Conservation (phyloP, 495 filamentous ascomycete species). For the Daldinia decipiens region DNA sequence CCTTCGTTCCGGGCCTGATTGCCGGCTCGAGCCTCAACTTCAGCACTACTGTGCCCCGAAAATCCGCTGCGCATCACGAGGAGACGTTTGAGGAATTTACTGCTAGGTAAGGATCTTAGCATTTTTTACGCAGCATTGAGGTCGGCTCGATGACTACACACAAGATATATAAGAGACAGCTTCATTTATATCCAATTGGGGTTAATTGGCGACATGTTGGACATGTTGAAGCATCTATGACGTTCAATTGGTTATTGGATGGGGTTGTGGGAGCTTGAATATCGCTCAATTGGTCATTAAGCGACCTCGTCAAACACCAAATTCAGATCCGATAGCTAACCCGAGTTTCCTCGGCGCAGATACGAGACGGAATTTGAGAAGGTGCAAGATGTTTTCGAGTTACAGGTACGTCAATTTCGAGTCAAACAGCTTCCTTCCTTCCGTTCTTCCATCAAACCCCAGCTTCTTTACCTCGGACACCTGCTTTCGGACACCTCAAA, state of each 20-base stretch:
- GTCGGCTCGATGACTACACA: not conserved
- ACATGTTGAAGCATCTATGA: slow-evolving; percentile 8
- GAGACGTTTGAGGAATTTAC: slow-evolving; percentile 99
- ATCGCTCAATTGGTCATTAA: slow-evolving; percentile 40
- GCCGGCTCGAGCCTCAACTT: slow-evolving; percentile 66
- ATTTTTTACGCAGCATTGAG: slow-evolving; percentile 6
- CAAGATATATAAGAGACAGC: slow-evolving; percentile 1
- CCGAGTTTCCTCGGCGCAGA: slow-evolving; percentile 59
- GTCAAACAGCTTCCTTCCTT: not conserved
- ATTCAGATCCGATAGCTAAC: slow-evolving; percentile 41
- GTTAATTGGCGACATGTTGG: slow-evolving; percentile 19
- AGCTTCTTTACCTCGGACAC: slow-evolving; percentile 8
- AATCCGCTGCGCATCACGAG: slow-evolving; percentile 69
- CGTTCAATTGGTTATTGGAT: slow-evolving; percentile 27
- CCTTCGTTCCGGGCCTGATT: slow-evolving; percentile 51
- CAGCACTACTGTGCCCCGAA: slow-evolving; percentile 70
- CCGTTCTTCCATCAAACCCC: too few relatives aligned
- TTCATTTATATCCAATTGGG: slow-evolving; percentile 44
- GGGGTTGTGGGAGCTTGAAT: slow-evolving; percentile 41
- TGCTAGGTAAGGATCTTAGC: slow-evolving; percentile 77
- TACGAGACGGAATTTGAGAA: slow-evolving; percentile 99
- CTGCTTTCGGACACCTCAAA: not conserved
- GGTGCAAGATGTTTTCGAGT: slow-evolving; percentile 99
- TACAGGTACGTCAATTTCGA: slow-evolving; percentile 77
- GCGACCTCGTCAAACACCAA: not conserved